Percentiles rank a stretch among this genome's conserved stretches.
Evolutionary conservation across 441 rosid species (phyloP).

Genomic region (Rhodomyrtus psidioides): DNA sequence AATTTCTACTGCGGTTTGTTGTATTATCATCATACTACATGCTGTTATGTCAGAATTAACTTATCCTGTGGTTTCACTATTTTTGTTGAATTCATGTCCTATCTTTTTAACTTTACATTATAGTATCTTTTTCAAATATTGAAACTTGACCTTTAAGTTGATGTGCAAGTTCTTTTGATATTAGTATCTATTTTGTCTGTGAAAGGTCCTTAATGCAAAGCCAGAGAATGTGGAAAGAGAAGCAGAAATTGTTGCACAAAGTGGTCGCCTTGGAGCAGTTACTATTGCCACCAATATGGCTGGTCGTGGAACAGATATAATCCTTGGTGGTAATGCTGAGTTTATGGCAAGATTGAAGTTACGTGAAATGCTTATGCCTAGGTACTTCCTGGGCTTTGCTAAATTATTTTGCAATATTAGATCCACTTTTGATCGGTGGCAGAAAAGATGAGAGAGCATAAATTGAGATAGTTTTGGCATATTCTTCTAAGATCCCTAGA

Average conservation of each 20-base stretch:
- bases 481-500: too few relatives aligned
- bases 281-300: conserved; percentile 99
- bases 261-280: conserved; percentile 96
- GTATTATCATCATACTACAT: not conserved
- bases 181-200: conserved; percentile 11
- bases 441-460: too few relatives aligned
- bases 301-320: conserved; percentile 98
- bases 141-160: not conserved
- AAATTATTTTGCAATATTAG: not conserved
- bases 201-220: conserved; percentile 94
- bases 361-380: conserved; percentile 97
- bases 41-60: not conserved
- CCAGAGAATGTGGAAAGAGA: conserved; percentile 99
- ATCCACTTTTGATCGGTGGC: not conserved
- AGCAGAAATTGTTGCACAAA: conserved; percentile 98
- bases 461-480: too few relatives aligned
- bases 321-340: conserved; percentile 96
- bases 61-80: not conserved
- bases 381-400: conserved; percentile 34
- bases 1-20: not conserved
- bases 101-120: not conserved
- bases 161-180: not conserved
- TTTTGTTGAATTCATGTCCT: not conserved
- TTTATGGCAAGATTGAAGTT: conserved; percentile 98
- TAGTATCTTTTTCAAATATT: not conserved